These are phyloP conservation scores for Mortierella sp. DNA, from an alignment of 371 early-diverging fungal genomes.

Conservation along the genomic window DNA sequence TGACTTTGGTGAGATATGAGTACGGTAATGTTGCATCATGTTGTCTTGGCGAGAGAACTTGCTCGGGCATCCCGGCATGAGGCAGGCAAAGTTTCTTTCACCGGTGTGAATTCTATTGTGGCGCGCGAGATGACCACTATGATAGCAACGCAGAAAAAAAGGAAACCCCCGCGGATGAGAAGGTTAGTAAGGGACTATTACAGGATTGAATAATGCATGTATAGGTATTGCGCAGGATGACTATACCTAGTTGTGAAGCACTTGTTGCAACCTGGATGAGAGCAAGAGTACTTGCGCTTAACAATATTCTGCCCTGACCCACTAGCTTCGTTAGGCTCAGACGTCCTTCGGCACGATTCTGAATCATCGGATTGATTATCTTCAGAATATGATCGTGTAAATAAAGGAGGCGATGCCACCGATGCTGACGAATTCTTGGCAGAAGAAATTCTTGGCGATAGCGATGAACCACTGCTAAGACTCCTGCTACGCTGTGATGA, in stretches of 20 bases:
- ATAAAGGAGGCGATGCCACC: constrained; percentile 30
- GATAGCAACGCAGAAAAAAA: not conserved
- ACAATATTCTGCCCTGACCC: constrained; percentile 8
- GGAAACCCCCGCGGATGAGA: too few relatives aligned
- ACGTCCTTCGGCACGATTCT: constrained; percentile 30
- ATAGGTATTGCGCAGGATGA: not conserved
- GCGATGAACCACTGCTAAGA: constrained; percentile 35
- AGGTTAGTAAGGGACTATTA: not conserved
- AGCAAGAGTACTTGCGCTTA: constrained; percentile 67
- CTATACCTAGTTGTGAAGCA: constrained; percentile 71
- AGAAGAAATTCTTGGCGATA: constrained; percentile 17
- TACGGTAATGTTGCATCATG: constrained; percentile 94
- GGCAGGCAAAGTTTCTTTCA: constrained; percentile 91
- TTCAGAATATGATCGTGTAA: constrained; percentile 44
- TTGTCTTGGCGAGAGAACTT: constrained; percentile 92
- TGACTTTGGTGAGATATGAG: constrained; percentile 83
- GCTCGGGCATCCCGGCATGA: constrained; percentile 84
- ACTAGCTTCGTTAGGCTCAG: constrained; percentile 27
- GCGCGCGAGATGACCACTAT: constrained; percentile 87
- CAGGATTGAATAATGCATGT: not conserved
- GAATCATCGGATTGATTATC: constrained; percentile 49
- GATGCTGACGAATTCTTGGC: constrained; percentile 14
- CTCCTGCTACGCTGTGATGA: constrained; percentile 48
- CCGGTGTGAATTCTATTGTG: constrained; percentile 95
- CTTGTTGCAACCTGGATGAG: constrained; percentile 66